Evolutionary conservation across 208 protist genomes (phyloP).

Genomic region (Leishmania guyanensis): DNA sequence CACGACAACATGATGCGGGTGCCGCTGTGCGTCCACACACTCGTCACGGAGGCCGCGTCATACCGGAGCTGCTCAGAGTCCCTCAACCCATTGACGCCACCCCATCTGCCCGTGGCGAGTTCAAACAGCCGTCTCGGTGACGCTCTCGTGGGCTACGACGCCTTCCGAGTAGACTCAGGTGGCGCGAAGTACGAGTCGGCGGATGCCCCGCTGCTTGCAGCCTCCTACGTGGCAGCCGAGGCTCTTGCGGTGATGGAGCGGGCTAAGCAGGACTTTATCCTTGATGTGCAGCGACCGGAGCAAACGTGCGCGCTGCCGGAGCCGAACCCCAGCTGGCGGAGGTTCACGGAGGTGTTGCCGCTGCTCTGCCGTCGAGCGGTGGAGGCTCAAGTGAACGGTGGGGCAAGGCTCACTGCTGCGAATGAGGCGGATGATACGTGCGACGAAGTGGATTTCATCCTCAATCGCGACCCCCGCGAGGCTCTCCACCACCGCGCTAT

Average conservation of each 20-base stretch:
- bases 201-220: conserved; percentile 21
- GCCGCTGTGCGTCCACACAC: conserved; percentile 49
- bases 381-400: neutral
- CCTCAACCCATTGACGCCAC: conserved; percentile 4
- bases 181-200: neutral
- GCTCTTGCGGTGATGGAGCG: conserved; percentile 55
- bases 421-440: neutral
- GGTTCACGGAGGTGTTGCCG: conserved; percentile 36
- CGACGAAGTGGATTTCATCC: conserved; percentile 39
- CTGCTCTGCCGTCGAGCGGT: conserved; percentile 20
- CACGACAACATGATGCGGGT: conserved; percentile 82
- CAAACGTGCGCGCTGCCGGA: conserved; percentile 46
- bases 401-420: neutral
- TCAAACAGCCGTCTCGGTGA: neutral
- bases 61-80: conserved; percentile 18
- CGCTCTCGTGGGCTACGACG: neutral
- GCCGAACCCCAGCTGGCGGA: conserved; percentile 38
- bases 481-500: conserved; percentile 41
- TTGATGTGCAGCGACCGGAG: conserved; percentile 64
- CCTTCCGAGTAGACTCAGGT: neutral
- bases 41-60: conserved; percentile 45
- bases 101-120: neutral
- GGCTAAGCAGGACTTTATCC: conserved; percentile 58
- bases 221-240: conserved; percentile 49
- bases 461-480: conserved; percentile 54